Conservation (phyloP, 1,139 yeast genomes). For the Sugiyamaella novakii region DNA sequence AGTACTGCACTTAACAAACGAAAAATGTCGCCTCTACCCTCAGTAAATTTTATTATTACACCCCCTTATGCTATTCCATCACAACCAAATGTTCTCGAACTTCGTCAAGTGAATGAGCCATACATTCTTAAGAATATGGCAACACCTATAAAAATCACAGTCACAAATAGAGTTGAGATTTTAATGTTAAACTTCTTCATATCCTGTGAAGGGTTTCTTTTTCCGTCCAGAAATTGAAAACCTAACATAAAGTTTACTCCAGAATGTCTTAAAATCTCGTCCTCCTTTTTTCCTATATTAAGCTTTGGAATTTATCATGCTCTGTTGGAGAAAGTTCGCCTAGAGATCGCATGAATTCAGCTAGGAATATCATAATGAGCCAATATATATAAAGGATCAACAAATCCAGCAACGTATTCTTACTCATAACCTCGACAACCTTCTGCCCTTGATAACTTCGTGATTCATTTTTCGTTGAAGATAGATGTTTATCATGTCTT, state of each 20-base stretch:
- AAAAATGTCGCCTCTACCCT: no score
- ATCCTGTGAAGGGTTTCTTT: conserved; percentile 7
- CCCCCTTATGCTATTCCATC: no score
- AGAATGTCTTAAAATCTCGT: conserved; percentile 4
- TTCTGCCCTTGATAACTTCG: background rate
- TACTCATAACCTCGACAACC: no score
- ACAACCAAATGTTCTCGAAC: no score
- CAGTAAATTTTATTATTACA: no score
- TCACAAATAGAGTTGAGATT: conserved; percentile 13
- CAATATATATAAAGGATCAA: conserved; percentile 6
- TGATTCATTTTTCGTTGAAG: background rate
- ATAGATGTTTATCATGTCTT: conserved; percentile 6
- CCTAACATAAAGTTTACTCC: conserved; percentile 6
- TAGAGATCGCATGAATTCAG: conserved; percentile 1
- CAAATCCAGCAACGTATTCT: no score
- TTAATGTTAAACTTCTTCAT: conserved; percentile 14
- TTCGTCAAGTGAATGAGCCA: no score
- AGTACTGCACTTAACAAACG: no score
- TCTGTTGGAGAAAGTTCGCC: conserved; percentile 4
- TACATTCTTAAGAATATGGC: no score
- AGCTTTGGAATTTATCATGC: conserved; percentile 11
- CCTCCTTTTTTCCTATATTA: conserved; percentile 4
- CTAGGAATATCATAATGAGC: no score
- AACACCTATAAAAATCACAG: no score
- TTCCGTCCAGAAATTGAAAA: conserved; percentile 1